Conservation (phyloP, 2,329 filamentous ascomycete species). For the Colletotrichum incanum region DNA sequence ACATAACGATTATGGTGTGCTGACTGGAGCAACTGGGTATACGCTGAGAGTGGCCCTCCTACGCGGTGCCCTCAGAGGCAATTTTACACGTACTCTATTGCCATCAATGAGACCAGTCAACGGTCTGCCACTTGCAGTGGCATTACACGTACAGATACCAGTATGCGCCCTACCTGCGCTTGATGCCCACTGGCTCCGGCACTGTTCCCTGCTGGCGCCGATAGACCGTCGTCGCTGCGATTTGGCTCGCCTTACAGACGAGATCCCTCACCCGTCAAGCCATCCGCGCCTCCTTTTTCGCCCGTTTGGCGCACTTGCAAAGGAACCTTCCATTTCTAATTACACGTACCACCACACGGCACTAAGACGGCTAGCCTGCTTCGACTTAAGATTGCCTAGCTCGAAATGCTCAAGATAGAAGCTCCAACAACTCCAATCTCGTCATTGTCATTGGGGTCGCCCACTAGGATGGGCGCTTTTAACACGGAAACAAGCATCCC, state of each 20-base stretch:
- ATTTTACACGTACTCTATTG: not conserved
- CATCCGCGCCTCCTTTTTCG: not conserved
- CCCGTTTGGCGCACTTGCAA: constrained; percentile 11
- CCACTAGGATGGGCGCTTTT: constrained; percentile 24
- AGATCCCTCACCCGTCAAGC: not conserved
- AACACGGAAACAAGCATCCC: constrained; percentile 36
- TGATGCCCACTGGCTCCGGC: not conserved
- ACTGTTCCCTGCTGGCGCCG: not conserved
- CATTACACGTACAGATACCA: not conserved
- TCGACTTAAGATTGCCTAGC: constrained; percentile 30
- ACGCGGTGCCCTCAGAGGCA: constrained; percentile 3
- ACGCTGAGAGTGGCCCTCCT: constrained; percentile 17
- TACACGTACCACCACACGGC: constrained; percentile 17
- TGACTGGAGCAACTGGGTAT: not conserved
- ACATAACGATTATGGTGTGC: constrained; percentile 7
- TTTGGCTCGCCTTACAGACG: not conserved
- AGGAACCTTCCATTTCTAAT: constrained; percentile 32
- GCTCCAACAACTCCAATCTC: constrained; percentile 24
- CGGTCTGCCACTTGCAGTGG: not conserved
- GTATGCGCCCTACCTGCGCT: not conserved
- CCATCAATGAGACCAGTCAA: not conserved
- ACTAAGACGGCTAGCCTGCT: not conserved
- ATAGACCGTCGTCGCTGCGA: not conserved
- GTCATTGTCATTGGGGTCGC: constrained; percentile 22
- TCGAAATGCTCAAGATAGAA: constrained; percentile 38